Percentiles rank a stretch among this genome's conserved stretches.
phyloP scores from a whole-genome alignment of 1,284 basidiomycete species.

The Apiotrichum montevideense region DNA sequence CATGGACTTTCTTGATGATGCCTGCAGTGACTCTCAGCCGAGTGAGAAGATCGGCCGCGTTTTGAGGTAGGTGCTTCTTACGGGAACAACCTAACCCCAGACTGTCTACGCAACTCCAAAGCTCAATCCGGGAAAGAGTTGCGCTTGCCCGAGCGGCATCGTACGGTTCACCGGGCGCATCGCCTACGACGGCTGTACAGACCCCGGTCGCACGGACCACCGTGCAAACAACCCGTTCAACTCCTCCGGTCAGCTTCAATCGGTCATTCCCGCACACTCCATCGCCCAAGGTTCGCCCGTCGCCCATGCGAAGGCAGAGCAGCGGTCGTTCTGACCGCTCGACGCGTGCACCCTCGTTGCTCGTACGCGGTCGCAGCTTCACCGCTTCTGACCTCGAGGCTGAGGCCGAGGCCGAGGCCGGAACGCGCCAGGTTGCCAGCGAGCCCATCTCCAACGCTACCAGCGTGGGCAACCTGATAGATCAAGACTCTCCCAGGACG shows the following conservation, averaged over 20 bases:
- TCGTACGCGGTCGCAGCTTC: conserved; percentile 43
- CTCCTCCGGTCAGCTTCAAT: not conserved
- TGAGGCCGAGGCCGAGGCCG: conserved; percentile 12
- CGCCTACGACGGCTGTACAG: no score
- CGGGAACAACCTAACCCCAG: conserved; percentile 7
- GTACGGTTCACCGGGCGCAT: conserved; percentile 4
- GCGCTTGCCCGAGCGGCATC: conserved; percentile 11
- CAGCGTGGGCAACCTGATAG: no score
- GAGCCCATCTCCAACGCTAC: no score
- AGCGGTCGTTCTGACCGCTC: conserved; percentile 18
- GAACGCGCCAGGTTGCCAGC: no score
- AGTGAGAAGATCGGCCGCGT: conserved; percentile 22
- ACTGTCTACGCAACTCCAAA: conserved; percentile 37
- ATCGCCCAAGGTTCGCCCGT: conserved; percentile 20
- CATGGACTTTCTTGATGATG: conserved; percentile 40
- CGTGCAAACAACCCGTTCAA: not conserved
- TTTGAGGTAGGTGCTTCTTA: conserved; percentile 18
- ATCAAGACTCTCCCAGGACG: no score
- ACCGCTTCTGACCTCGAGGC: conserved; percentile 42
- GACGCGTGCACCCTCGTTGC: conserved; percentile 24
- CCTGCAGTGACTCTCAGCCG: conserved; percentile 8
- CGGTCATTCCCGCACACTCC: not conserved
- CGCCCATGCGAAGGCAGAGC: conserved; percentile 18
- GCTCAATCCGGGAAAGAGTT: conserved; percentile 21
- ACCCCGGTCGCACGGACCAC: no score